These are phyloP conservation scores for Sporothrix mexicana DNA, from an alignment of 2,329 filamentous ascomycete genomes.

Conservation along the genomic window DNA sequence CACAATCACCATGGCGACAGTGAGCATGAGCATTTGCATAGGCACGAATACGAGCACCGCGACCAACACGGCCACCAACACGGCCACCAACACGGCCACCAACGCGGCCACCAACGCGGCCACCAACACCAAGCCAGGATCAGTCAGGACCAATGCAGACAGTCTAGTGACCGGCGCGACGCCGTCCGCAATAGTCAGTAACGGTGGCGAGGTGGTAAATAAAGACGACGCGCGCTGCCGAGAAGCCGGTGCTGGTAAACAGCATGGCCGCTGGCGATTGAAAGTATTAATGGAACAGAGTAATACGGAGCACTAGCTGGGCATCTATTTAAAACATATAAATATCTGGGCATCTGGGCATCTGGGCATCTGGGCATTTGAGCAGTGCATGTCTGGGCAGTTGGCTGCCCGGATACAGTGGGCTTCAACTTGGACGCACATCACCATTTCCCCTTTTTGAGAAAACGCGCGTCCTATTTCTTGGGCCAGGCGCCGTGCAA, in stretches of 20 bases:
- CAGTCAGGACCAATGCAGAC: slow-evolving; percentile 6
- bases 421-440: neutral
- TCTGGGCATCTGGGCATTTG: neutral
- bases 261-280: no score
- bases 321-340: neutral
- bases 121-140: neutral
- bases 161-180: neutral
- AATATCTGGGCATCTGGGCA: neutral
- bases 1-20: no score
- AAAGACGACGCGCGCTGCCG: neutral
- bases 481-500: neutral
- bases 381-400: neutral
- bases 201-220: neutral
- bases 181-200: neutral
- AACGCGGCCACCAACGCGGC: neutral
- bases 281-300: no score
- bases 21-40: no score
- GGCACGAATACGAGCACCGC: neutral
- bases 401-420: neutral
- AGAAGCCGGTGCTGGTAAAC: no score
- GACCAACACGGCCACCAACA: neutral
- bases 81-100: neutral
- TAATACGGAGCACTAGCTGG: neutral
- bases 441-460: slow-evolving; percentile 1
- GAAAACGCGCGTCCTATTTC: slow-evolving; percentile 1